Evolutionary conservation across 2,329 filamentous ascomycete species (phyloP).

Genomic region (Sporothrix curviconia): DNA sequence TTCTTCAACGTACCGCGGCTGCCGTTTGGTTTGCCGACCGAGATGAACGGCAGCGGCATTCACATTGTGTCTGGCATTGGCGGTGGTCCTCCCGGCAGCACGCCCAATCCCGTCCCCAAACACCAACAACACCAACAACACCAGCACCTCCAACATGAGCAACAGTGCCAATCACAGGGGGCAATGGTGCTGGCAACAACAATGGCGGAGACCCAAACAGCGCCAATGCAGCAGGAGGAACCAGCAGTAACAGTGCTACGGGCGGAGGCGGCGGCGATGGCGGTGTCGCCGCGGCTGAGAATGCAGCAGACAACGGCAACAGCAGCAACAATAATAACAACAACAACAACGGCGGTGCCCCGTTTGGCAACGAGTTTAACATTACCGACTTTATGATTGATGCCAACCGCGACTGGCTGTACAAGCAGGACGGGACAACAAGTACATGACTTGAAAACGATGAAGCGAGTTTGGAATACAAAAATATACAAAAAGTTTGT

Average conservation of each 20-base stretch:
- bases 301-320: not conserved
- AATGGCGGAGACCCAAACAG: not conserved
- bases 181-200: not conserved
- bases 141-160: too few species aligned
- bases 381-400: slow-evolving; percentile 74
- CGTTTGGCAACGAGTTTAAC: slow-evolving; percentile 58
- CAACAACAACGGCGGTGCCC: slow-evolving; percentile 19
- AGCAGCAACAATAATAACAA: not conserved
- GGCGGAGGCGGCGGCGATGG: too few species aligned
- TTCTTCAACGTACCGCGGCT: slow-evolving; percentile 88
- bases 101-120: not conserved
- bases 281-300: too few species aligned
- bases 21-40: slow-evolving; percentile 36
- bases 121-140: not conserved
- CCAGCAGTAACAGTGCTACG: not conserved
- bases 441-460: slow-evolving; percentile 6
- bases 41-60: slow-evolving; percentile 13
- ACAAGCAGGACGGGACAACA: slow-evolving; percentile 29
- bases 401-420: slow-evolving; percentile 68
- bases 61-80: slow-evolving; percentile 7
- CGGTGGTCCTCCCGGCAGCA: not conserved
- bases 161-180: too few species aligned
- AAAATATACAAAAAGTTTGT: too few species aligned
- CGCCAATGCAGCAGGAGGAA: not conserved
- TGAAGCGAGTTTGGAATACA: too few species aligned